A percentile compares a stretch with the other conserved stretches of the same genome.
Conservation (phyloP, 176 grass and related monocot species). For the Aegilops umbellulata region DNA sequence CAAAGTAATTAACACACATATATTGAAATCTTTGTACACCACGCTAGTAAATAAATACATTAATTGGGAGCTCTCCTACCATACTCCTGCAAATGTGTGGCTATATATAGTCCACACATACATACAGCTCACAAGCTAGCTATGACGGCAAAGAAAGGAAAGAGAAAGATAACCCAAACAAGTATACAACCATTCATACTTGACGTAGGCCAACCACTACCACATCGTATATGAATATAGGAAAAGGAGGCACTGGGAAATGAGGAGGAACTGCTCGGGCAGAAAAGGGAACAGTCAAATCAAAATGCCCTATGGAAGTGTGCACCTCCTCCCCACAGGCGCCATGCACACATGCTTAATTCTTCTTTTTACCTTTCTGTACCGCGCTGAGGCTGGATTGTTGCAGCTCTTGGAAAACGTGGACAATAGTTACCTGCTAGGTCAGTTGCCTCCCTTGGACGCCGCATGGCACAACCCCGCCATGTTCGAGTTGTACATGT, state of each 20-base stretch:
- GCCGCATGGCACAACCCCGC: too few species aligned
- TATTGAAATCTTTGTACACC: background rate
- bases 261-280: too few species aligned
- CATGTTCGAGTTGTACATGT: too few species aligned
- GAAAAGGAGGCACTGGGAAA: background rate
- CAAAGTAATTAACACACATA: background rate
- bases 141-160: background rate
- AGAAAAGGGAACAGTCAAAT: too few species aligned
- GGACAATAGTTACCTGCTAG: too few species aligned
- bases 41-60: background rate
- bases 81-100: background rate
- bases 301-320: too few species aligned
- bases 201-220: background rate
- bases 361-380: too few species aligned
- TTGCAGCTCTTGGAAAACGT: too few species aligned
- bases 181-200: background rate
- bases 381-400: too few species aligned
- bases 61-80: background rate
- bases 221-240: background rate
- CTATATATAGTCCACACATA: background rate
- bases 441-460: too few species aligned
- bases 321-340: too few species aligned
- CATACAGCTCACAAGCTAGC: background rate
- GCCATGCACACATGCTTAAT: too few species aligned
- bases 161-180: background rate